A percentile compares a stretch with the other conserved stretches of the same genome.
These are phyloP conservation scores for Emergomyces africanus DNA, from an alignment of 2,329 filamentous ascomycete genomes.

Conservation along the genomic window DNA sequence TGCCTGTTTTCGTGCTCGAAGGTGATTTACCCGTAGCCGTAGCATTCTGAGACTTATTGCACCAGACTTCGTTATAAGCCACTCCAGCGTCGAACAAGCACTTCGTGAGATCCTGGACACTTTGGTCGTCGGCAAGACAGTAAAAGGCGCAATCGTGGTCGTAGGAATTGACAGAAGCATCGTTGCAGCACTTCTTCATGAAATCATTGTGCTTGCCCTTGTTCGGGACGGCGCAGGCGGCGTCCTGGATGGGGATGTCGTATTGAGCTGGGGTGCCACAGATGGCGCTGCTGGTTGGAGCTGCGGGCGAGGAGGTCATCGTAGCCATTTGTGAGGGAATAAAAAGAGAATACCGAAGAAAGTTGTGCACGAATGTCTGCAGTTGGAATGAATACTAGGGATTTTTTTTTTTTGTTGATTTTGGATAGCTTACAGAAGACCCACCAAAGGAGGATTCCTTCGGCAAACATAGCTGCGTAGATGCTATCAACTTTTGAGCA, in stretches of 20 bases:
- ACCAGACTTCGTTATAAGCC: conserved; percentile 17
- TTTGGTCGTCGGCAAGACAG: conserved; percentile 13
- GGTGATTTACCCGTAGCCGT: conserved; percentile 13
- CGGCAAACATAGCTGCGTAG: no score
- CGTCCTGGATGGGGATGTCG: conserved; percentile 16
- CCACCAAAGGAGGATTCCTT: no score
- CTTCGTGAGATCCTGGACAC: conserved; percentile 14
- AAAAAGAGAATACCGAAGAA: no score
- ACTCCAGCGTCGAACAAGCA: conserved; percentile 16
- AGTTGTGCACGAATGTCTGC: not conserved
- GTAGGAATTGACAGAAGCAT: conserved; percentile 12
- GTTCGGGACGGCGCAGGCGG: conserved; percentile 16
- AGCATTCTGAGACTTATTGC: conserved; percentile 11
- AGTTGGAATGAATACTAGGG: not conserved
- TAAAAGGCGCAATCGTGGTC: conserved; percentile 16
- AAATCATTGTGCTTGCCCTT: conserved; percentile 9
- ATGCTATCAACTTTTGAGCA: no score
- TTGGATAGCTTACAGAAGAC: no score
- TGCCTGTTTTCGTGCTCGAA: conserved; percentile 1
- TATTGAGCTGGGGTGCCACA: conserved; percentile 13
- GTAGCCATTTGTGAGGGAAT: conserved; percentile 5
- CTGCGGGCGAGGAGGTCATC: not conserved
- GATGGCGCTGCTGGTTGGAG: conserved; percentile 5
- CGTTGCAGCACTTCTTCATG: conserved; percentile 13
- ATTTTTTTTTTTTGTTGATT: not conserved